phyloP scores from a whole-genome alignment of 2,329 filamentous ascomycete genomes.

The Pseudogymnoascus sp. region DNA sequence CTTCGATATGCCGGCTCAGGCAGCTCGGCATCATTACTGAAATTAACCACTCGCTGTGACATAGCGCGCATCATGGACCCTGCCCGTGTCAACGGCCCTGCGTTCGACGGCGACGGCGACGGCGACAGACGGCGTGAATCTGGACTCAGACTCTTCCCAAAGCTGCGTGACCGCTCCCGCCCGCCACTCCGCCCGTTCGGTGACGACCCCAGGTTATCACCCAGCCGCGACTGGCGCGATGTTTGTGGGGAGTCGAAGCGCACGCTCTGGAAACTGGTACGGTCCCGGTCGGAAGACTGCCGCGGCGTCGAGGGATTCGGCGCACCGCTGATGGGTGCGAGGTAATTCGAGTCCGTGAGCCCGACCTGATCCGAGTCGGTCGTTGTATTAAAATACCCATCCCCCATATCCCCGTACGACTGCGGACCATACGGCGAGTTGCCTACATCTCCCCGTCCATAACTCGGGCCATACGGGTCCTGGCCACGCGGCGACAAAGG shows the following conservation, averaged over 20 bases:
- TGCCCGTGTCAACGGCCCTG: slow-evolving; percentile 57
- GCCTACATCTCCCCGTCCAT: slow-evolving; percentile 19
- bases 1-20: slow-evolving; percentile 52
- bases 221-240: slow-evolving; percentile 24
- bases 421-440: slow-evolving; percentile 21
- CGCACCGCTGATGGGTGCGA: slow-evolving; percentile 48
- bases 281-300: slow-evolving; percentile 36
- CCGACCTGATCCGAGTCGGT: slow-evolving; percentile 50
- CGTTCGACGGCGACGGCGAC: slow-evolving; percentile 54
- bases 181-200: slow-evolving; percentile 20
- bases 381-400: slow-evolving; percentile 26
- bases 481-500: slow-evolving; percentile 22
- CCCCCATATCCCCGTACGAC: slow-evolving; percentile 16
- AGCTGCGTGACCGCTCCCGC: slow-evolving; percentile 43
- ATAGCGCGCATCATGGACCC: slow-evolving; percentile 74
- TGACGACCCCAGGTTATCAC: slow-evolving; percentile 48
- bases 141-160: slow-evolving; percentile 48
- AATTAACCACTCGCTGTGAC: slow-evolving; percentile 95
- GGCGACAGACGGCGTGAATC: slow-evolving; percentile 37
- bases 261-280: slow-evolving; percentile 43
- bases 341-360: slow-evolving; percentile 45
- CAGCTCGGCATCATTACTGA: slow-evolving; percentile 84
- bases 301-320: slow-evolving; percentile 27
- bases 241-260: slow-evolving; percentile 36
- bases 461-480: slow-evolving; percentile 25